Evolutionary conservation across 2,329 filamentous ascomycete genomes (phyloP), one percentile per base, ranked within the genome.

Genomic region (Aspergillus sp.): DNA sequence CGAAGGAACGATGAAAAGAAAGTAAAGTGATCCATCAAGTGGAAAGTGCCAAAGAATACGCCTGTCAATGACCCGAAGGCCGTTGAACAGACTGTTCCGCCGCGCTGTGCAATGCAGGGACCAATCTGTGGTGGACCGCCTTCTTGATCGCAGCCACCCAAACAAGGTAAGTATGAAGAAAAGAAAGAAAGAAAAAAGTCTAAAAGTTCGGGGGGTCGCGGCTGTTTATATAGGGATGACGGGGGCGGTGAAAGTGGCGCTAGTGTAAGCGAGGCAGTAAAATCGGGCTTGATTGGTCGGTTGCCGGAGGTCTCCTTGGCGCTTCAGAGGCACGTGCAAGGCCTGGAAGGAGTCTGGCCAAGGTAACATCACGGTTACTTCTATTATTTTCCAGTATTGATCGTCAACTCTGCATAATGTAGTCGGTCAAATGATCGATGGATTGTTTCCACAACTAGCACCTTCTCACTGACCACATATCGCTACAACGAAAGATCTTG

Each of bases 21-120:
- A 67, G 56, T 54, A 45, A 49, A 60, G 53, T 29, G 10, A 51
- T 65, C 67, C 63, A 63, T 58, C 52, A 53, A 62, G 64, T 69
- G 67, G 69, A 71, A 68, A 58, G 67, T 73, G 71, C 71, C 72
- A 75, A 75, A 74, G 71, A 74, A 74, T 74, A 66, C 72, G 72
- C 72, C 71, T 73, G 71, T 73, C 72, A 74, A 73, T 71, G 71
- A 73, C 71, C 72, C 70, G 69, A 71, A 69, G 55, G 65, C 67
- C 65, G 64, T 68, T 67, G 65, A 66, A 67, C 63, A 29, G 55
- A 57, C 55, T 57, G 49, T 57, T 78, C 78, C 80, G 69, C 81
- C 81, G 76, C 81, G 81, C 68, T 83, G 81, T 84, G 82, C 82
- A 84, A 84, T 84, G 82, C 78, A 83, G 81, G 80, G 77, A 77